Evolutionary conservation across 2,329 filamentous ascomycete genomes (phyloP).

Genomic region (Botrytis porri): DNA sequence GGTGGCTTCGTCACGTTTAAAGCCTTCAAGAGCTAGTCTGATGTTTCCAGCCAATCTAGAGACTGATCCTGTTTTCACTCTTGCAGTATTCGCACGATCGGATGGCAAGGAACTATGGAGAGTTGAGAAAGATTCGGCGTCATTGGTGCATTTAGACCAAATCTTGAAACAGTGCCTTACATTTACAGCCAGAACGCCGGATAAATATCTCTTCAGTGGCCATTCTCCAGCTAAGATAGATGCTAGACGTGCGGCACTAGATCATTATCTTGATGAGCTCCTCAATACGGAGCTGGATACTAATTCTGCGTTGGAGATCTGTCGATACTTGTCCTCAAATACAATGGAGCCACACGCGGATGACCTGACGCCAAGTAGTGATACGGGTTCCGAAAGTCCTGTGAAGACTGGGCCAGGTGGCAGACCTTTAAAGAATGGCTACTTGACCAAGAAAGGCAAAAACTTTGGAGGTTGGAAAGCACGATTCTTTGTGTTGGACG

Average conservation of each 20-base stretch:
- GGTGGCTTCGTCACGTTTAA: constrained; percentile 92
- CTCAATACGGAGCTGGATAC: constrained; percentile 80
- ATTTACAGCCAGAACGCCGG: constrained; percentile 75
- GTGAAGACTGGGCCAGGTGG: constrained; percentile 56
- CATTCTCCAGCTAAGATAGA: constrained; percentile 94
- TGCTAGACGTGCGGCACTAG: constrained; percentile 74
- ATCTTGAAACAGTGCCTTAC: constrained; percentile 70
- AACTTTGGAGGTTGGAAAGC: constrained; percentile 99
- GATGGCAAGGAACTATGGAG: constrained; percentile 83
- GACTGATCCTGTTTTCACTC: constrained; percentile 89
- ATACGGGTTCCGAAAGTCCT: constrained; percentile 41
- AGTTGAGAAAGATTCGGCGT: constrained; percentile 84
- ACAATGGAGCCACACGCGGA: constrained; percentile 60
- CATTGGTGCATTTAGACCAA: constrained; percentile 77
- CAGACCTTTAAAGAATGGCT: constrained; percentile 76
- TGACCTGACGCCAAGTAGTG: constrained; percentile 46
- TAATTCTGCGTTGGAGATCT: constrained; percentile 73
- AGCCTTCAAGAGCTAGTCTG: constrained; percentile 82
- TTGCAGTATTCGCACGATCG: constrained; percentile 78
- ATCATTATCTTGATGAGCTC: constrained; percentile 80
- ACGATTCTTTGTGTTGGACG: constrained; percentile 66
- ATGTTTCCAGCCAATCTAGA: constrained; percentile 76
- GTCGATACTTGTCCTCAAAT: constrained; percentile 76
- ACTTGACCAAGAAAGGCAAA: constrained; percentile 94
- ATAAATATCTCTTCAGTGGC: constrained; percentile 81